Evolutionary conservation across 1,284 basidiomycete genomes (phyloP).

Genomic region (Volvariella surrecta): DNA sequence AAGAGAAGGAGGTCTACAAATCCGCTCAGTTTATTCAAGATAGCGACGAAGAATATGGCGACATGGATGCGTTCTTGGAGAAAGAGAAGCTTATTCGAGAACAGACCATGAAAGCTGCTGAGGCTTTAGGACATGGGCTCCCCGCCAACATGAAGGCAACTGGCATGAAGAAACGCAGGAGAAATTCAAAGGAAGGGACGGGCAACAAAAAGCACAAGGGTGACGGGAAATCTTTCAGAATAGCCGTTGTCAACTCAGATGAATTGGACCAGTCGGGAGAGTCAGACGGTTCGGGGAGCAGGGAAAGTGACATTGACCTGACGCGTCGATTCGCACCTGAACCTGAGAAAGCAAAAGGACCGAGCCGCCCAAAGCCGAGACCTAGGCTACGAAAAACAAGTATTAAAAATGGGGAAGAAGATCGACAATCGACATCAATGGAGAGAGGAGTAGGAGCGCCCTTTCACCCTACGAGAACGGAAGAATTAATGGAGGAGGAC

Average conservation of each 20-base stretch:
- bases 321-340: not conserved
- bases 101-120: conserved; percentile 35
- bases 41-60: conserved; percentile 74
- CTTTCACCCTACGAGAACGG: not conserved
- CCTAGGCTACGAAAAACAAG: not conserved
- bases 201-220: conserved; percentile 19
- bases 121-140: conserved; percentile 23
- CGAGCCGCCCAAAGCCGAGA: conserved; percentile 6
- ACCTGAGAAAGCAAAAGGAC: conserved; percentile 1
- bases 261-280: too few relatives aligned
- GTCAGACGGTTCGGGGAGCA: not conserved
- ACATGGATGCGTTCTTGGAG: conserved; percentile 73
- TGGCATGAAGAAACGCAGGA: conserved; percentile 65
- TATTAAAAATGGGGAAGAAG: not conserved
- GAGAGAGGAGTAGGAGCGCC: not conserved
- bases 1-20: conserved; percentile 75
- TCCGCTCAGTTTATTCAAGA: conserved; percentile 87
- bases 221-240: not conserved
- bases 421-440: not conserved
- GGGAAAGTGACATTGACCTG: not conserved
- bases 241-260: too few relatives aligned
- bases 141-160: conserved; percentile 50
- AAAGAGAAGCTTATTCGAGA: conserved; percentile 48
- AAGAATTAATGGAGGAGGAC: not conserved
- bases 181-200: conserved; percentile 23